These are phyloP conservation scores for Salmacisia buchloeana DNA, from an alignment of 1,284 basidiomycete species.

Conservation along the genomic window DNA sequence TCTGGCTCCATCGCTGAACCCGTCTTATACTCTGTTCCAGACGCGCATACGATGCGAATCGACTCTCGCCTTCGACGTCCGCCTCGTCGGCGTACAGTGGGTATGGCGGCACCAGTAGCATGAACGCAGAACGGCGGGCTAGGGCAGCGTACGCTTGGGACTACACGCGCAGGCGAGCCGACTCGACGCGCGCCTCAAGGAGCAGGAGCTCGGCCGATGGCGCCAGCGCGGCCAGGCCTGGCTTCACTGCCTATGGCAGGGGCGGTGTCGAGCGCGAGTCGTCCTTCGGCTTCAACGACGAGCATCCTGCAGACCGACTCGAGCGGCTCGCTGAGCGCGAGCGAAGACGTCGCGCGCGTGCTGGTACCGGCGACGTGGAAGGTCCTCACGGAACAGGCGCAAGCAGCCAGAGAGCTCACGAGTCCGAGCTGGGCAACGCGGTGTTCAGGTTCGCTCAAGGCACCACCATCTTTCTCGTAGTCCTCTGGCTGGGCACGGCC, in stretches of 20 bases:
- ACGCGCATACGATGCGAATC: constrained; percentile 16
- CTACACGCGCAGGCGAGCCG: constrained; percentile 28
- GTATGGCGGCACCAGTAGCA: constrained; percentile 23
- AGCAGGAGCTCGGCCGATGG: not conserved
- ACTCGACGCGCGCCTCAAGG: constrained; percentile 4
- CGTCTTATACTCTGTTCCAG: constrained; percentile 1
- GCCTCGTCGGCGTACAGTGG: constrained; percentile 9
- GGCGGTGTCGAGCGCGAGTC: not conserved
- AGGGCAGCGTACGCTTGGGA: constrained; percentile 47
- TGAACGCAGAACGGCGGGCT: constrained; percentile 31
- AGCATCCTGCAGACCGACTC: constrained; percentile 1
- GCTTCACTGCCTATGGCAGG: not conserved
- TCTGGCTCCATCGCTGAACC: not conserved
- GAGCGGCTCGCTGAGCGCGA: not conserved
- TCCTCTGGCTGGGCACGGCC: not conserved
- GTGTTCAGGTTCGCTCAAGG: not conserved
- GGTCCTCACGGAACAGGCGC: not conserved
- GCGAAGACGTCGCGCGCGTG: not conserved
- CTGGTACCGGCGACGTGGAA: not conserved
- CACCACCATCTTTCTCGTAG: not conserved
- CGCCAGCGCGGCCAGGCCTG: not conserved
- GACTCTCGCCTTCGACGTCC: not conserved
- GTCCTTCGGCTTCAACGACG: not conserved
- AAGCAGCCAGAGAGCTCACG: not conserved
- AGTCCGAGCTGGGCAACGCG: not conserved